Conservation (phyloP, 2,329 filamentous ascomycete species). For the Nannizziopsis arthrosporioides region DNA sequence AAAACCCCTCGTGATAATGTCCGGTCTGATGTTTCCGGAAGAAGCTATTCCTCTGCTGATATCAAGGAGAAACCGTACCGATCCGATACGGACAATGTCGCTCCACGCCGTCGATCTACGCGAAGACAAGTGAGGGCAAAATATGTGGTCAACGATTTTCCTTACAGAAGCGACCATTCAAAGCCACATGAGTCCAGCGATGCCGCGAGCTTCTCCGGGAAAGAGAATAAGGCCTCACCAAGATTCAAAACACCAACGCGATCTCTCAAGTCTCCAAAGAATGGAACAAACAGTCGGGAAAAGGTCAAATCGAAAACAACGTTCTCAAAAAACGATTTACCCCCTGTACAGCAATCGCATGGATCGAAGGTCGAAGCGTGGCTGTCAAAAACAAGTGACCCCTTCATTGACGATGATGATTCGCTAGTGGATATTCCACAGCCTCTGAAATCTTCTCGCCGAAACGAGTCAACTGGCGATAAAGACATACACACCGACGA, state of each 20-base stretch:
- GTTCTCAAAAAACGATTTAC: constrained; percentile 34
- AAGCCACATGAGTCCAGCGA: constrained; percentile 21
- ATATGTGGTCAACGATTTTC: constrained; percentile 10
- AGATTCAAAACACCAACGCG: constrained; percentile 17
- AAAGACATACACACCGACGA: background rate
- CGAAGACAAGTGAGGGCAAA: constrained; percentile 10
- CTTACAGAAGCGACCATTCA: constrained; percentile 8
- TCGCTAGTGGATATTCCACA: constrained; percentile 17
- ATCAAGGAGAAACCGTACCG: background rate
- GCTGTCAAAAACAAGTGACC: constrained; percentile 47
- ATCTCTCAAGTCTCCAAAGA: constrained; percentile 27
- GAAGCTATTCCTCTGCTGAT: background rate
- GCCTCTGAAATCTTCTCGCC: constrained; percentile 6
- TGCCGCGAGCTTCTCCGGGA: constrained; percentile 28
- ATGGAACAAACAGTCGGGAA: constrained; percentile 35
- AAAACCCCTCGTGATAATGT: constrained; percentile 17
- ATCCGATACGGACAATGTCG: background rate
- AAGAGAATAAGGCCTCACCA: constrained; percentile 28
- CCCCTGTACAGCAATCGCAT: constrained; percentile 28
- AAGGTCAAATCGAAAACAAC: constrained; percentile 36
- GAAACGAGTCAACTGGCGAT: background rate
- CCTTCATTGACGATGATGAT: constrained; percentile 38
- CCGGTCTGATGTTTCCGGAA: constrained; percentile 2
- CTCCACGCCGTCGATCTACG: background rate
- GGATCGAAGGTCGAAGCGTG: constrained; percentile 50